A percentile compares a stretch with the other conserved stretches of the same genome.
These are phyloP conservation scores for Colletotrichum siamense DNA, from an alignment of 2,329 filamentous ascomycete genomes.

Conservation along the genomic window DNA sequence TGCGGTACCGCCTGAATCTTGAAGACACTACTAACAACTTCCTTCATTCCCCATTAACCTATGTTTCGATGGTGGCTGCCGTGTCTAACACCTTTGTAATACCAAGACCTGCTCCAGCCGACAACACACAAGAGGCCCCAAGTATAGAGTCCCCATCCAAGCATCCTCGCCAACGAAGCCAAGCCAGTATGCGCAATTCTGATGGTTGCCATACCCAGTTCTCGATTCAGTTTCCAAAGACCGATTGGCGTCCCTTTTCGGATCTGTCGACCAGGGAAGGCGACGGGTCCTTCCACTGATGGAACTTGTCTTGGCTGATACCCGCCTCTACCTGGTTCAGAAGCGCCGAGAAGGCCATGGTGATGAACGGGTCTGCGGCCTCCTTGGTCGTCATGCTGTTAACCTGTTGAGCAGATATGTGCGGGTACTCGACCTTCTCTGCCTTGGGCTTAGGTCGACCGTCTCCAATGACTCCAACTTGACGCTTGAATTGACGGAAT, in stretches of 20 bases:
- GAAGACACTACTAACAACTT: conserved; percentile 5
- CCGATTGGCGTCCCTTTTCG: not conserved
- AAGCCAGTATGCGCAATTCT: not conserved
- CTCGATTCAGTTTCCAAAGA: conserved; percentile 7
- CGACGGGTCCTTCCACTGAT: conserved; percentile 6
- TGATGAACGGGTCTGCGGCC: conserved; percentile 47
- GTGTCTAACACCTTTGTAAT: not conserved
- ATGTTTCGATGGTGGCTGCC: not conserved
- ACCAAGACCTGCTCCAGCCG: conserved; percentile 2
- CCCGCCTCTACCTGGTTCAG: conserved; percentile 13
- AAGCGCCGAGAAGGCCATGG: conserved; percentile 42
- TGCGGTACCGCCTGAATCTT: not conserved
- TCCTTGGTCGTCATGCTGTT: conserved; percentile 41
- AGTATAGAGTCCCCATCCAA: conserved; percentile 22
- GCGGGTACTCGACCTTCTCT: conserved; percentile 27
- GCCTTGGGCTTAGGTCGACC: conserved; percentile 34
- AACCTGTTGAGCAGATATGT: conserved; percentile 42
- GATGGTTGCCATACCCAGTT: not conserved
- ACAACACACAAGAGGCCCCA: conserved; percentile 8
- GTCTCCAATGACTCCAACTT: conserved; percentile 43
- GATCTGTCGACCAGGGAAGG: not conserved
- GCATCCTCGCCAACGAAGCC: conserved; percentile 8
- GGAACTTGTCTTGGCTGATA: not conserved
- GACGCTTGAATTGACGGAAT: conserved; percentile 29
- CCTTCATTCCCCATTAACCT: conserved; percentile 6